phyloP scores from a whole-genome alignment of 805 yeast genomes.

The Cyberlindnera mrakii region DNA sequence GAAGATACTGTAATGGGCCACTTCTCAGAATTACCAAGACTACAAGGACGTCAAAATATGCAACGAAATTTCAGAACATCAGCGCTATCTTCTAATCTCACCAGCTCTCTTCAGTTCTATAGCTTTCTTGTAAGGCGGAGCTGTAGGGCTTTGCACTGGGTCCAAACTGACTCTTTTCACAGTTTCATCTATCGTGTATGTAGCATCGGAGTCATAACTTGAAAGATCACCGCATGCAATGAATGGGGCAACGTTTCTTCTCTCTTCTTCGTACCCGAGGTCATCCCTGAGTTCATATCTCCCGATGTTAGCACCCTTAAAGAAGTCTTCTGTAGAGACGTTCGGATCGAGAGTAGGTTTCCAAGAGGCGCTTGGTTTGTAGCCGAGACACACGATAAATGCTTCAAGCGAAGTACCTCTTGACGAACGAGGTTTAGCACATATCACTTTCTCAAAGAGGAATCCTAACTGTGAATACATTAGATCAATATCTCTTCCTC shows the following conservation, averaged over 20 bases:
- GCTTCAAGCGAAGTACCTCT: conserved; percentile 93
- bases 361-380: conserved; percentile 82
- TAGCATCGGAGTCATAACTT: conserved; percentile 92
- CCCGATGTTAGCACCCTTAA: conserved; percentile 57
- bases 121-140: conserved; percentile 94
- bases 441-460: conserved; percentile 78
- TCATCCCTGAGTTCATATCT: conserved; percentile 43
- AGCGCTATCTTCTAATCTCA: conserved; percentile 31
- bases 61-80: too few species aligned
- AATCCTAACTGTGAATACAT: conserved; percentile 88
- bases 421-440: conserved; percentile 95
- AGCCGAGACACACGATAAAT: conserved; percentile 87
- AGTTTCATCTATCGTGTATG: conserved; percentile 47
- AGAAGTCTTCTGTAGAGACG: conserved; percentile 74
- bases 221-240: conserved; percentile 91
- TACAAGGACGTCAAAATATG: too few species aligned
- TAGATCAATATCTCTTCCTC: conserved; percentile 93
- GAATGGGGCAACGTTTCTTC: conserved; percentile 80
- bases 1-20: too few species aligned
- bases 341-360: conserved; percentile 53
- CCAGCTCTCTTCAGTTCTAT: conserved; percentile 82
- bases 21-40: too few species aligned
- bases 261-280: conserved; percentile 47
- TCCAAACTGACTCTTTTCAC: conserved; percentile 49
- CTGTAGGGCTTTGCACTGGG: conserved; percentile 93